phyloP scores from a whole-genome alignment of 768 basidiomycete genomes.

The Leucosporidium yakuticum region DNA sequence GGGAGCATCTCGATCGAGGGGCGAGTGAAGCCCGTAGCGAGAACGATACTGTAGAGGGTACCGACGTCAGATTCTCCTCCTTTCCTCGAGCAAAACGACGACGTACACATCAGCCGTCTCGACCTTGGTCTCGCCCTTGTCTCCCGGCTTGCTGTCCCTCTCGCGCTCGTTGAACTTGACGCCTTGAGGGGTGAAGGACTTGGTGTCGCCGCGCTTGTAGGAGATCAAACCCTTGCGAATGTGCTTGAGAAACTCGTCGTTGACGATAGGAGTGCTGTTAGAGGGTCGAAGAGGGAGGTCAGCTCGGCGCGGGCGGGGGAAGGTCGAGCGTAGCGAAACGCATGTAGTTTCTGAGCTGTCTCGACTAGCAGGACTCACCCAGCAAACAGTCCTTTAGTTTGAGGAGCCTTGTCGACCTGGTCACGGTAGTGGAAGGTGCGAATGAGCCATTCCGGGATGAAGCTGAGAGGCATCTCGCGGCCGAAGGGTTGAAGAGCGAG shows the following conservation, averaged over 20 bases:
- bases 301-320: constrained; percentile 36
- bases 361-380: constrained; percentile 46
- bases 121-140: constrained; percentile 40
- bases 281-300: background rate
- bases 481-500: constrained; percentile 55
- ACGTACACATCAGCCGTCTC: constrained; percentile 48
- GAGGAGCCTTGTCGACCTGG: constrained; percentile 11
- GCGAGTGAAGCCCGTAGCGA: constrained; percentile 55
- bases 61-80: background rate
- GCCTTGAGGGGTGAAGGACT: constrained; percentile 45
- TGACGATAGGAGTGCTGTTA: constrained; percentile 45
- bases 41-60: constrained; percentile 41
- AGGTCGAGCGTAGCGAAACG: background rate
- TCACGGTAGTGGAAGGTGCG: constrained; percentile 26
- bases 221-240: constrained; percentile 48
- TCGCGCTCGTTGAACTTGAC: constrained; percentile 48
- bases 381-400: constrained; percentile 48
- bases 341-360: too few species aligned
- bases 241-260: constrained; percentile 52
- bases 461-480: constrained; percentile 45
- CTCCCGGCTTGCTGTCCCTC: constrained; percentile 43
- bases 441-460: constrained; percentile 15
- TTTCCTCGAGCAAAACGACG: background rate
- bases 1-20: constrained; percentile 51
- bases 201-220: constrained; percentile 52